phyloP scores from a whole-genome alignment of 2,329 filamentous ascomycete genomes.

The Penicillium sp. region DNA sequence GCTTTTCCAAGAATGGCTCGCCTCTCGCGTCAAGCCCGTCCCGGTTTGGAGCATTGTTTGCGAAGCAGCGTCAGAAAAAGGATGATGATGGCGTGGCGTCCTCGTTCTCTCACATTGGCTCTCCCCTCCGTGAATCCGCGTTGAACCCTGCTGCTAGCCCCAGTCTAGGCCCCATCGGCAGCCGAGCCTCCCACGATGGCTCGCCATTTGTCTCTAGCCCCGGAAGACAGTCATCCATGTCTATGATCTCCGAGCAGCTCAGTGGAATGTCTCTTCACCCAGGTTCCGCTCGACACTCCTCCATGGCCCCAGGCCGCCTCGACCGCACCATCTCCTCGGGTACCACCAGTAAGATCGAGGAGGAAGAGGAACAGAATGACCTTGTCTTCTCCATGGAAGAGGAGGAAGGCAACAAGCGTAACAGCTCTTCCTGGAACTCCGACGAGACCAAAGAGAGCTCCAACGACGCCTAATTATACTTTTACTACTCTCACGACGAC shows the following conservation, averaged over 20 bases:
- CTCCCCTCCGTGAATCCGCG: slow-evolving; percentile 63
- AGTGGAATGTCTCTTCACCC: slow-evolving; percentile 46
- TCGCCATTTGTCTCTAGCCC: slow-evolving; percentile 57
- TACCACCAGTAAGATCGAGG: slow-evolving; percentile 48
- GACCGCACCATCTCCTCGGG: slow-evolving; percentile 49
- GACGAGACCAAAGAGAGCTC: slow-evolving; percentile 34
- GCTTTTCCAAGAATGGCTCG: slow-evolving; percentile 54
- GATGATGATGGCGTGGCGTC: slow-evolving; percentile 51
- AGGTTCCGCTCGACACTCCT: slow-evolving; percentile 38
- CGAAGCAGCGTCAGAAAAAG: slow-evolving; percentile 52
- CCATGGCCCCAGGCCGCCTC: slow-evolving; percentile 36
- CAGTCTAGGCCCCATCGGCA: slow-evolving; percentile 52
- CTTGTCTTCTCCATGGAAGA: slow-evolving; percentile 54
- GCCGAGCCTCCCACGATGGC: slow-evolving; percentile 49
- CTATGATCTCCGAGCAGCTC: slow-evolving; percentile 62
- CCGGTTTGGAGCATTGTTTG: slow-evolving; percentile 61
- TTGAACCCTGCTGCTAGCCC: slow-evolving; percentile 52
- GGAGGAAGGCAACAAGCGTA: slow-evolving; percentile 48
- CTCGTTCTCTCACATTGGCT: slow-evolving; percentile 63
- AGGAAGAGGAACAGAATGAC: slow-evolving; percentile 45
- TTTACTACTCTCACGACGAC: slow-evolving; percentile 17
- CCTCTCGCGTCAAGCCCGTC: slow-evolving; percentile 62
- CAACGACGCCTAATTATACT: slow-evolving; percentile 26
- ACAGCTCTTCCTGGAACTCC: slow-evolving; percentile 35
- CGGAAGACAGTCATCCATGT: slow-evolving; percentile 58